Base-by-base conservation (phyloP, 1,284 basidiomycete genomes). In the Peniophora sp. region DNA sequence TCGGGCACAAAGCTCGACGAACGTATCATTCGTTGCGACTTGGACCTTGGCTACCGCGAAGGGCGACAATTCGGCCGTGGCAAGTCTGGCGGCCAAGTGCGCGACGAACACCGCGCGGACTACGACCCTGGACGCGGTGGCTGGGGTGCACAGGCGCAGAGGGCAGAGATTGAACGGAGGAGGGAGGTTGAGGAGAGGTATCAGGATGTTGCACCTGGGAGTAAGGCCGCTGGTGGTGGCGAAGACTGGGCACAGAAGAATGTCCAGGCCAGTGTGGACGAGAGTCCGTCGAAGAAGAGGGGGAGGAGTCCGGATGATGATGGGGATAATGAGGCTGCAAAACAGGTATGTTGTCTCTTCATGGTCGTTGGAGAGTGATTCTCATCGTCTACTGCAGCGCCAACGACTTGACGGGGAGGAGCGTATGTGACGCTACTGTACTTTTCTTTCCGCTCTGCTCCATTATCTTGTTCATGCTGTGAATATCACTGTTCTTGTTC, bases 1-100 rank as follows among this genome's bases (percentile, higher is more conserved):
- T 93, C 88, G 47, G 96, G 96, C 14, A 97, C 96, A 32, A 99
- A 99, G 71, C 82, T 99, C n/a, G 97, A 99, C 68, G 97, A 99
- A 68, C 88, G 97, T 24, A 91, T 99, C 58, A 97, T 99, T 57
- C 89, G 97, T 46, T 98, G 96, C 62, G 97, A 99, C 70, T 73
- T 99, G 57, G 97, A 99, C 70, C 79, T 95, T n/a, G 97, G 97
- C 1, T 99, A 98, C 70, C 85, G 85, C 60, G 97, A 99, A 64
- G 97, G 97, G 6, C 75, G 97, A 49, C 97, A 99, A 69, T 99
- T 98, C 61, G 97, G 97, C 18, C 77, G 97, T 56, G 97, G 97
- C 20, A 93, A 93, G 67, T 95, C 92, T 57, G 97, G 97, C 41
- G 97, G 97, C 0, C 97, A 99, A 73, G 88, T 90, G 57, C 34